These are phyloP conservation scores for Physcomitrellopsis africana DNA, from an alignment of 225 moss, liverwort and hornwort species.

Conservation along the genomic window DNA sequence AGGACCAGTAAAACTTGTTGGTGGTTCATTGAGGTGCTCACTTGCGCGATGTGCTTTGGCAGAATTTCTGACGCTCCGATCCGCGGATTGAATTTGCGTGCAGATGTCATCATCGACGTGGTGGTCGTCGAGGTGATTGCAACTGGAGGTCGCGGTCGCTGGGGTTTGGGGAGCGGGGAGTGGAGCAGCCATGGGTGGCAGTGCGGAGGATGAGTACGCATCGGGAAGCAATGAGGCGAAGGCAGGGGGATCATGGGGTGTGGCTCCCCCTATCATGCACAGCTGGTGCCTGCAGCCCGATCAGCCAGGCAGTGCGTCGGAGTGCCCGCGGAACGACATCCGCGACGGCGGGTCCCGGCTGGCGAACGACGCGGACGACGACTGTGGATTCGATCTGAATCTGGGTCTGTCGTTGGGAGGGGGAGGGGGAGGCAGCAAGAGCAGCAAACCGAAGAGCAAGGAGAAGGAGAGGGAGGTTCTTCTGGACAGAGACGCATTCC, in stretches of 20 bases:
- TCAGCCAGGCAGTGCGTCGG: slow-evolving; percentile 21
- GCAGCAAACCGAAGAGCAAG: slow-evolving; percentile 51
- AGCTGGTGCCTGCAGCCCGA: slow-evolving; percentile 66
- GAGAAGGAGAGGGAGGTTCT: slow-evolving; percentile 44
- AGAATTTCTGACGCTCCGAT: neutral
- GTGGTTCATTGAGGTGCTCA: too few species aligned
- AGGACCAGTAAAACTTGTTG: slow-evolving; percentile 12
- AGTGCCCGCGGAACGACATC: slow-evolving; percentile 29
- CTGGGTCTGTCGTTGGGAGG: slow-evolving; percentile 76
- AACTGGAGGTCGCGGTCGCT: slow-evolving; percentile 10
- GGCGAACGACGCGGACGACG: slow-evolving; percentile 60
- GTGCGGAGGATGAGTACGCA: slow-evolving; percentile 44
- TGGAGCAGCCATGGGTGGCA: slow-evolving; percentile 44
- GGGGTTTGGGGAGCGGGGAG: slow-evolving; percentile 24
- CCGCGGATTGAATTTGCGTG: slow-evolving; percentile 20
- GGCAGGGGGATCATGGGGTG: slow-evolving; percentile 51
- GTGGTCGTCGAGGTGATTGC: neutral
- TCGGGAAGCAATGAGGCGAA: slow-evolving; percentile 38
- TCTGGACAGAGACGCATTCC: slow-evolving; percentile 45
- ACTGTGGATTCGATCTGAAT: slow-evolving; percentile 81
- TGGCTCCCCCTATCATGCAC: slow-evolving; percentile 59
- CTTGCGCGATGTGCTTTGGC: too few species aligned
- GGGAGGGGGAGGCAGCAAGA: slow-evolving; percentile 44
- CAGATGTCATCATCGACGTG: slow-evolving; percentile 30
- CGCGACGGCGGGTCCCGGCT: slow-evolving; percentile 36